phyloP scores from a whole-genome alignment of 2,329 filamentous ascomycete genomes.

The Byssoonygena ceratinophila region DNA sequence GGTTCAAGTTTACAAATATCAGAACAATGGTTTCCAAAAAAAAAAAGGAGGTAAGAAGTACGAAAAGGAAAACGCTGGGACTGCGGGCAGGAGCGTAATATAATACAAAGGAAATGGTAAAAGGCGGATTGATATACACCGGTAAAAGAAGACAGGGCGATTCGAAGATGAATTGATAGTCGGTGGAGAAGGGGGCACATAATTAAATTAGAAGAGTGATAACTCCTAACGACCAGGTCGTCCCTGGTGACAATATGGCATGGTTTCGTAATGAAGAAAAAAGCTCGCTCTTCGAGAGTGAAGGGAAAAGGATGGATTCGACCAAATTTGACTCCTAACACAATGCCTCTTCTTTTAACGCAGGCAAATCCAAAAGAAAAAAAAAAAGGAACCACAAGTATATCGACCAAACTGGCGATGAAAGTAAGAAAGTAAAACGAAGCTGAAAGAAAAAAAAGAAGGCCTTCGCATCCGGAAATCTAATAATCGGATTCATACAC shows the following conservation, averaged over 20 bases:
- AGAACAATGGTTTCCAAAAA: too few relatives aligned
- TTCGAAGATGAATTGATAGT: background rate
- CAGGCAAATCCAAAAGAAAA: background rate
- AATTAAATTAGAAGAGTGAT: slow-evolving; percentile 6
- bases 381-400: slow-evolving; percentile 1
- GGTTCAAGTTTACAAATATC: too few relatives aligned
- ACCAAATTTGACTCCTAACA: slow-evolving; percentile 7
- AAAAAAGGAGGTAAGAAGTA: background rate
- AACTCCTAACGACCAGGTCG: background rate
- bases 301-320: background rate
- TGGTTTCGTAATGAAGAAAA: background rate
- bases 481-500: slow-evolving; percentile 32
- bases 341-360: background rate
- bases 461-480: background rate
- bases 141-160: background rate
- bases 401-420: background rate
- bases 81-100: too few relatives aligned
- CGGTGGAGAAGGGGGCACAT: background rate
- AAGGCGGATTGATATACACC: too few relatives aligned
- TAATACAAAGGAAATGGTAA: background rate
- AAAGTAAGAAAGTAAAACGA: background rate
- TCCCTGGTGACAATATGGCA: background rate
- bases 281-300: background rate
- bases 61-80: background rate
- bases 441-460: background rate